phyloP scores from a whole-genome alignment of 345 rosid species.

The Pelargonium nanum region DNA sequence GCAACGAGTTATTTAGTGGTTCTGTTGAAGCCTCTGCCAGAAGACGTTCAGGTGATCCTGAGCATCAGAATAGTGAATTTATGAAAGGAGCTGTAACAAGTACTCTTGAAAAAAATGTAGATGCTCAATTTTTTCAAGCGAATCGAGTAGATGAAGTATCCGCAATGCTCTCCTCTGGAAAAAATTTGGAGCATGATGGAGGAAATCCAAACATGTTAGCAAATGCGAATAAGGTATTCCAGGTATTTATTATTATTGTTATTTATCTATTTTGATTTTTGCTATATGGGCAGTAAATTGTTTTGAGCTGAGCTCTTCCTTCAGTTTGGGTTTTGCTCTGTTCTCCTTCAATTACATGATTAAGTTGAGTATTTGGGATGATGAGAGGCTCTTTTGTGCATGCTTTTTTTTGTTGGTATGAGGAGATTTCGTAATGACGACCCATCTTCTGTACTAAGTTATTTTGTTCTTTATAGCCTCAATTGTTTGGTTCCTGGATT shows the following conservation, averaged over 20 bases:
- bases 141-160: conserved; percentile 31
- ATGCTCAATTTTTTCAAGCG: conserved; percentile 18
- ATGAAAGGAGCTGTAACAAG: conserved; percentile 7
- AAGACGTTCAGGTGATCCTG: background rate
- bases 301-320: no score
- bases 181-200: conserved; percentile 36
- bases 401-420: background rate
- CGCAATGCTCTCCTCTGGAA: conserved; percentile 24
- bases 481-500: background rate
- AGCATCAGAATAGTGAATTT: background rate
- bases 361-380: no score
- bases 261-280: background rate
- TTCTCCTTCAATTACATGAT: no score
- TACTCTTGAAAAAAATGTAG: conserved; percentile 17
- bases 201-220: conserved; percentile 32
- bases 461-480: background rate
- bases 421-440: background rate
- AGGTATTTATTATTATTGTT: conserved; percentile 28
- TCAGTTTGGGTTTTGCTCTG: no score
- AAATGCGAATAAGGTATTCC: conserved; percentile 33
- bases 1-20: conserved; percentile 8
- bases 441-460: background rate
- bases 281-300: background rate
- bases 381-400: background rate
- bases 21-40: conserved; percentile 3